Conservation (phyloP, 2,329 filamentous ascomycete genomes). For the Talaromyces sp. region DNA sequence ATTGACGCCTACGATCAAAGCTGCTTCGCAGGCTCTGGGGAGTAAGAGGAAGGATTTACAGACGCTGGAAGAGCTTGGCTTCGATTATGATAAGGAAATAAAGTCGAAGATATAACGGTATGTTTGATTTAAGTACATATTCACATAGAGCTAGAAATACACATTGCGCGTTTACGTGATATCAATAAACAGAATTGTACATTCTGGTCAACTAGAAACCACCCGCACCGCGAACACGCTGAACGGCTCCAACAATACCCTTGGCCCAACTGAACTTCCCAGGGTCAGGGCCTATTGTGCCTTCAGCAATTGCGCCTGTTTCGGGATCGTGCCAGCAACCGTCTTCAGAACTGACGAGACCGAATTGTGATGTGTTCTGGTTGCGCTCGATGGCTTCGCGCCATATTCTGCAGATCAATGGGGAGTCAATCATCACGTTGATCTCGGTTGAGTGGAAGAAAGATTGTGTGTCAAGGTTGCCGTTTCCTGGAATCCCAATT, state of each 20-base stretch:
- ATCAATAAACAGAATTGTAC: neutral
- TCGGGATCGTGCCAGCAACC: slow-evolving; percentile 60
- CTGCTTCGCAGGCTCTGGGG: slow-evolving; percentile 9
- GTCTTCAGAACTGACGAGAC: slow-evolving; percentile 52
- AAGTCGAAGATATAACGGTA: neutral
- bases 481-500: slow-evolving; percentile 50
- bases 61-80: slow-evolving; percentile 6
- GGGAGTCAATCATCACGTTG: slow-evolving; percentile 70
- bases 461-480: slow-evolving; percentile 76
- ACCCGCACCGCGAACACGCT: slow-evolving; percentile 56
- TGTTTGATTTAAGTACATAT: neutral
- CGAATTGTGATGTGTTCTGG: slow-evolving; percentile 64
- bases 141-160: neutral
- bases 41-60: slow-evolving; percentile 2
- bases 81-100: neutral
- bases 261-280: slow-evolving; percentile 58
- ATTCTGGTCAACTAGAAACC: slow-evolving; percentile 44
- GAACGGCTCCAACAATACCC: slow-evolving; percentile 56
- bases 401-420: slow-evolving; percentile 60
- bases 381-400: slow-evolving; percentile 60
- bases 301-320: slow-evolving; percentile 47
- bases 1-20: slow-evolving; percentile 14
- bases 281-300: slow-evolving; percentile 52
- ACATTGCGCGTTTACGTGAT: neutral
- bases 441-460: slow-evolving; percentile 78